Conservation (phyloP, 164 flowering plant species). For the Santalum album region DNA sequence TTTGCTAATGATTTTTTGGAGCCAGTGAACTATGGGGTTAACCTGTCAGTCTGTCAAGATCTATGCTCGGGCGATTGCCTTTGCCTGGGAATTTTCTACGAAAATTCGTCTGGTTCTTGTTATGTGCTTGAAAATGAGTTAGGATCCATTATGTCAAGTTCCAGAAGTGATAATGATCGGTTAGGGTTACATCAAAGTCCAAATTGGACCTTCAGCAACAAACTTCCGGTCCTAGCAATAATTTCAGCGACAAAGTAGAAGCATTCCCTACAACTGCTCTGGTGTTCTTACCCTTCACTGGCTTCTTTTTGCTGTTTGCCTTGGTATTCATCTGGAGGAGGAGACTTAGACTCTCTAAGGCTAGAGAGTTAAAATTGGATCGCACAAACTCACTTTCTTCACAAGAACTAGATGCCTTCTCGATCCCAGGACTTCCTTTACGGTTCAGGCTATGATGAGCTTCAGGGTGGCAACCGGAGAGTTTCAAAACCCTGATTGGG, state of each 20-base stretch:
- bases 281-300: conserved; percentile 54
- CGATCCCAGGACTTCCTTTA: conserved; percentile 75
- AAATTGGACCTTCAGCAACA: conserved; percentile 7
- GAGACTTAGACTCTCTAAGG: conserved; percentile 15
- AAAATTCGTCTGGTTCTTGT: conserved; percentile 59
- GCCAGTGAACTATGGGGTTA: conserved; percentile 23
- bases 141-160: conserved; percentile 49
- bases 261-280: conserved; percentile 43
- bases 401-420: conserved; percentile 38
- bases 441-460: conserved; percentile 19
- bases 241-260: not conserved
- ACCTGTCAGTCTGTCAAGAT: conserved; percentile 40
- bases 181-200: conserved; percentile 48
- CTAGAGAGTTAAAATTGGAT: conserved; percentile 18
- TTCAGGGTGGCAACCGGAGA: conserved; percentile 23
- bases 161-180: conserved; percentile 13
- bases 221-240: not conserved
- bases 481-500: conserved; percentile 28
- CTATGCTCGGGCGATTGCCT: conserved; percentile 59
- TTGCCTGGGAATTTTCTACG: conserved; percentile 66
- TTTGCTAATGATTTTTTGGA: conserved; percentile 33
- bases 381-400: conserved; percentile 29
- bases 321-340: conserved; percentile 42
- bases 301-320: conserved; percentile 26
- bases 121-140: conserved; percentile 32